Evolutionary conservation across 2,329 filamentous ascomycete genomes (phyloP).

Genomic region (Fusarium sp.): DNA sequence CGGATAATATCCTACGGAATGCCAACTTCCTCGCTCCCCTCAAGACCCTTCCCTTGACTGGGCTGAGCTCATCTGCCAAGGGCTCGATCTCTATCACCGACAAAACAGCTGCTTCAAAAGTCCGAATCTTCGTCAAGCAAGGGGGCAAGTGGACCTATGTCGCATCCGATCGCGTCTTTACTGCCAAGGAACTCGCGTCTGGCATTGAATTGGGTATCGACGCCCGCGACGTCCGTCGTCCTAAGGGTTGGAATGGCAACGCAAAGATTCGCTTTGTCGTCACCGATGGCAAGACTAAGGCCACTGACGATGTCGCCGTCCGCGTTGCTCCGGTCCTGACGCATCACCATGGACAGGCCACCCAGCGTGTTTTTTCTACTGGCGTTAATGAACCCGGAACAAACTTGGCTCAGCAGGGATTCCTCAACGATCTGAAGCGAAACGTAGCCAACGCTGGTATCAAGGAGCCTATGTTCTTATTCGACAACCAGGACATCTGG

Average conservation of each 20-base stretch:
- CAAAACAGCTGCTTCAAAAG: slow-evolving; percentile 25
- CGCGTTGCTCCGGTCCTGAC: slow-evolving; percentile 51
- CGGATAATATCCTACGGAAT: slow-evolving; percentile 46
- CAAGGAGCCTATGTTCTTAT: slow-evolving; percentile 19
- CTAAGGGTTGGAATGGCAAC: slow-evolving; percentile 43
- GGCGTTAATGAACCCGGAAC: not conserved
- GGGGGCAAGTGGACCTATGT: slow-evolving; percentile 42
- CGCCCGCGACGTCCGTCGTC: slow-evolving; percentile 44
- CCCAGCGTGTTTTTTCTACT: slow-evolving; percentile 36
- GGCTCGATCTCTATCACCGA: slow-evolving; percentile 27
- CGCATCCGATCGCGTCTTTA: slow-evolving; percentile 42
- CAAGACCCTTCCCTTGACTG: slow-evolving; percentile 42
- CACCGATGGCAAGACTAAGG: slow-evolving; percentile 25
- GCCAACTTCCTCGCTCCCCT: slow-evolving; percentile 48
- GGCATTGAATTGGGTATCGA: slow-evolving; percentile 51
- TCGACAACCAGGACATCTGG: slow-evolving; percentile 43
- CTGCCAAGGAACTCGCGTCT: slow-evolving; percentile 37
- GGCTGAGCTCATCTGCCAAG: slow-evolving; percentile 24
- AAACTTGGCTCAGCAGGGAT: not conserved
- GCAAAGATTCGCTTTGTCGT: slow-evolving; percentile 47
- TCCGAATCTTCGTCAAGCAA: slow-evolving; percentile 46
- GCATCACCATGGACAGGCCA: slow-evolving; percentile 50
- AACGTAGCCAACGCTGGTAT: slow-evolving; percentile 11
- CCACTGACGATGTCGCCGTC: slow-evolving; percentile 45
- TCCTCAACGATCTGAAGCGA: not conserved